Evolutionary conservation across 192 early-diverging fungal genomes (phyloP).

Genomic region (Entophlyctis helioformis): DNA sequence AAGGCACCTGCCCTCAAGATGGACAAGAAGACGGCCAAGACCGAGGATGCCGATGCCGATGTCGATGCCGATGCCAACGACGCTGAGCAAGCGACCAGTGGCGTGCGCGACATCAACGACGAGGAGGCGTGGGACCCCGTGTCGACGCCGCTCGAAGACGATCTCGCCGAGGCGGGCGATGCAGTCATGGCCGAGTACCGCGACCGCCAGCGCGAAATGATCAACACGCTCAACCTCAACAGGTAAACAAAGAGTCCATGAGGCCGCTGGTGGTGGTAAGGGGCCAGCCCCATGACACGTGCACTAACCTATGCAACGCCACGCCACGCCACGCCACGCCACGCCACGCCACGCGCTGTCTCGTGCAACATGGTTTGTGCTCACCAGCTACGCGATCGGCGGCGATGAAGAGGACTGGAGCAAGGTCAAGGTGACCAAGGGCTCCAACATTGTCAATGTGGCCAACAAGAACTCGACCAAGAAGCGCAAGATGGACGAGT

Average conservation of each 20-base stretch:
- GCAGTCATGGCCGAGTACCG: conserved; percentile 54
- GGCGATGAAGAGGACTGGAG: conserved; percentile 63
- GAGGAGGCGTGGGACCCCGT: conserved; percentile 84
- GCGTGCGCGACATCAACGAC: conserved; percentile 56
- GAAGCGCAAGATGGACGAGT: conserved; percentile 24
- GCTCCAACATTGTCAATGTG: conserved; percentile 58
- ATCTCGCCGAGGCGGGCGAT: conserved; percentile 72
- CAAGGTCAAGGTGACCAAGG: conserved; percentile 43
- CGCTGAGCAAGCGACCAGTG: too few species aligned
- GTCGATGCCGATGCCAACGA: conserved; percentile 7
- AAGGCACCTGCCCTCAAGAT: conserved; percentile 14
- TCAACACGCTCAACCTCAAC: conserved; percentile 61
- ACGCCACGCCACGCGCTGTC: background rate
- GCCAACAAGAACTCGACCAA: conserved; percentile 51
- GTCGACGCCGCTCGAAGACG: conserved; percentile 62
- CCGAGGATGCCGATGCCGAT: conserved; percentile 14
- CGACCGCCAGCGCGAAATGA: conserved; percentile 66
- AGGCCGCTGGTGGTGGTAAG: too few species aligned
- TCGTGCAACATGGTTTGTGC: conserved; percentile 2
- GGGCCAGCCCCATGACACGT: too few species aligned
- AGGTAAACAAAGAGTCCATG: conserved; percentile 24
- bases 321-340: conserved; percentile 5
- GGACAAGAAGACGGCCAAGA: conserved; percentile 5
- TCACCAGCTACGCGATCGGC: conserved; percentile 55
- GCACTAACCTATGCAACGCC: too few species aligned